Base-by-base conservation (phyloP, 2,329 filamentous ascomycete species). In the Orbilia oligospora region DNA sequence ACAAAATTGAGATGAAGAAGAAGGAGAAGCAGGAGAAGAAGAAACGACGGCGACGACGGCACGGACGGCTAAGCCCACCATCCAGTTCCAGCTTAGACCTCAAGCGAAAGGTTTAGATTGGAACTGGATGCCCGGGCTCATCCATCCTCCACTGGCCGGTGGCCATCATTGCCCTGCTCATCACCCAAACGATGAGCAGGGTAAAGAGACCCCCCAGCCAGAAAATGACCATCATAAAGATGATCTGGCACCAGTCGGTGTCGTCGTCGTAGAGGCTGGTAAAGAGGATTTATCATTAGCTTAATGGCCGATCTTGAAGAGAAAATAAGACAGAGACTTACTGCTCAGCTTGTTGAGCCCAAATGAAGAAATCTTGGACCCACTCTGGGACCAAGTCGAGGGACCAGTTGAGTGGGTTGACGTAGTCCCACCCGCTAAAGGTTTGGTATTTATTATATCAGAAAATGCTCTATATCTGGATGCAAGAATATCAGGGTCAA, bases 401-500 rank as follows among this genome's bases (percentile, higher is more conserved):
- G 4, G 56, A 61, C 56, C 36, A 61, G 12, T 61, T 61, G 33
- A 61, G 12, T 24, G 56, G 56, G 20, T 61, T 61, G 56, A n/a
- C 1, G 4, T 24, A 44, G 5, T 61, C 36, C 56, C 56, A 44
- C 12, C 12, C 12, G 5, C 56, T 61, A 44, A 27, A 9, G 24
- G n/a, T 61, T 41, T 14, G 4, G 9, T 61, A 38, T n/a, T n/a
- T n/a, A 2, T 8, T 20, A 46, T 18, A 6, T 58, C 16, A 41
- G 53, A 20, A 1, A 18, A 38, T 38, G 22, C n/a, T 14, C 10
- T 14, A 2, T 14, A 27, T 12, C n/a, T 20, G n/a, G 33, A n/a
- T n/a, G n/a, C n/a, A n/a, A n/a, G n/a, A n/a, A 0, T 18, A n/a
- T 5, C 1, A 6, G 20, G 14, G 20, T 20, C 6, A 10, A 12